Percentiles rank a stretch among this genome's conserved stretches.
phyloP scores from a whole-genome alignment of 768 basidiomycete species.

The Pleurotus giganteus region DNA sequence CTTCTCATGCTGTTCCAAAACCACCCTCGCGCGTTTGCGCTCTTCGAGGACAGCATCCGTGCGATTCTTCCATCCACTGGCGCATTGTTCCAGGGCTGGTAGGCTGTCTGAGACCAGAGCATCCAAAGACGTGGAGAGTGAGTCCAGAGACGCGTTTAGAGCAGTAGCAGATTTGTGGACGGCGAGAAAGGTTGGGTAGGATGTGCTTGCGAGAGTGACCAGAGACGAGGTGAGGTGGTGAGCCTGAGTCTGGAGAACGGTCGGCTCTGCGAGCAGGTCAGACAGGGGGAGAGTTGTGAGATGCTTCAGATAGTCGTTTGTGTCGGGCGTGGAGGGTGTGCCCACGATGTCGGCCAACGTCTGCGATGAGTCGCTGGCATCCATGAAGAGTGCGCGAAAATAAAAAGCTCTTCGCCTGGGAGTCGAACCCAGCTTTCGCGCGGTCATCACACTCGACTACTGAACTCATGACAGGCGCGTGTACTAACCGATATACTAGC shows the following conservation, averaged over 20 bases:
- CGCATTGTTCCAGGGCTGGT: slow-evolving; percentile 73
- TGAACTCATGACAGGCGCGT: slow-evolving; percentile 10
- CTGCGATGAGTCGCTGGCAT: neutral
- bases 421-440: slow-evolving; percentile 12
- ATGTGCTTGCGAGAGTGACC: slow-evolving; percentile 86
- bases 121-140: slow-evolving; percentile 73
- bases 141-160: slow-evolving; percentile 67
- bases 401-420: slow-evolving; percentile 9
- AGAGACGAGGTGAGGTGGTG: slow-evolving; percentile 87
- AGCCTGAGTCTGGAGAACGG: slow-evolving; percentile 75
- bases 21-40: slow-evolving; percentile 71
- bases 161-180: slow-evolving; percentile 78
- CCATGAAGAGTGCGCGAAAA: neutral
- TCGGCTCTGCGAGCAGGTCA: slow-evolving; percentile 72
- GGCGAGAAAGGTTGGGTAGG: slow-evolving; percentile 90
- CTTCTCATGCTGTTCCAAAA: slow-evolving; percentile 95
- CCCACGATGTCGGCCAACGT: slow-evolving; percentile 2
- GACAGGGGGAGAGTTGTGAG: slow-evolving; percentile 65
- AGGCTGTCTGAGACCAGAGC: slow-evolving; percentile 64
- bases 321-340: slow-evolving; percentile 19
- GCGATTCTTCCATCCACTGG: slow-evolving; percentile 66
- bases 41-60: slow-evolving; percentile 76
- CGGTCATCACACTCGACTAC: neutral
- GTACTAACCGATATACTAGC: slow-evolving; percentile 12
- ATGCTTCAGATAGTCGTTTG: slow-evolving; percentile 58